Base-by-base conservation (phyloP, 257 asterid species). In the Jacaranda mimosifolia region DNA sequence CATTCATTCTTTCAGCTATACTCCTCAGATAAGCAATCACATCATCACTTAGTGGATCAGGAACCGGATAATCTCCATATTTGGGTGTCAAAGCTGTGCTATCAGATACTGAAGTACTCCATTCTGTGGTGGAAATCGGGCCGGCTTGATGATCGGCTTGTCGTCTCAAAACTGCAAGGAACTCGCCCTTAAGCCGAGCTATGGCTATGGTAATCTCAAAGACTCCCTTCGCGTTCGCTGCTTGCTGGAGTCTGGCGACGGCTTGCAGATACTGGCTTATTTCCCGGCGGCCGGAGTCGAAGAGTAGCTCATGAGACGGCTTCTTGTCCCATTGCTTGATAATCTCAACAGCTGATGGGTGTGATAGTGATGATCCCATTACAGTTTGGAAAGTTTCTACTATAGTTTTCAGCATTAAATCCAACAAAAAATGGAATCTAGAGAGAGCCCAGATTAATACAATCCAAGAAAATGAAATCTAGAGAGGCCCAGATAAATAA, bases 161-260 rank as follows among this genome's bases (percentile, higher is more conserved):
- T 2, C 85, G 73, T 71, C 58, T 70, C 35, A 87, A 43, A 17
- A 85, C 86, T 4, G 80, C 60, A 18, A 18, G 65, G 71, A 87
- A 87, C 45, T 87, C 91, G 73, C n/a, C 36, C 40, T 40, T 72
- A 43, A 87, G 87, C 43, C 91, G 86, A n/a, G 72, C 86, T 80
- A 68, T 53, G 55, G 89, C 87, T 10, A 19, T 21, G 57, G 85
- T 17, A 5, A 85, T 82, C 60, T 79, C 78, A 10, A 78, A 63
- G 70, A 62, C 46, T 9, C 80, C 64, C n/a, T 53, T 66, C 9
- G 9, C 63, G 4, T 15, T 7, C 17, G 83, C 59, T 0, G 65
- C 46, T 8, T 83, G 77, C 45, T 26, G 84, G 80, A 87, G 78
- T 21, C 56, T 69, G 75, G 71, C 86, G 56, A 87, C 74, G 58